Percentiles rank a stretch among this genome's conserved stretches.
phyloP scores from a whole-genome alignment of 352 stramenopile genomes.

The Pythium guiyangense region DNA sequence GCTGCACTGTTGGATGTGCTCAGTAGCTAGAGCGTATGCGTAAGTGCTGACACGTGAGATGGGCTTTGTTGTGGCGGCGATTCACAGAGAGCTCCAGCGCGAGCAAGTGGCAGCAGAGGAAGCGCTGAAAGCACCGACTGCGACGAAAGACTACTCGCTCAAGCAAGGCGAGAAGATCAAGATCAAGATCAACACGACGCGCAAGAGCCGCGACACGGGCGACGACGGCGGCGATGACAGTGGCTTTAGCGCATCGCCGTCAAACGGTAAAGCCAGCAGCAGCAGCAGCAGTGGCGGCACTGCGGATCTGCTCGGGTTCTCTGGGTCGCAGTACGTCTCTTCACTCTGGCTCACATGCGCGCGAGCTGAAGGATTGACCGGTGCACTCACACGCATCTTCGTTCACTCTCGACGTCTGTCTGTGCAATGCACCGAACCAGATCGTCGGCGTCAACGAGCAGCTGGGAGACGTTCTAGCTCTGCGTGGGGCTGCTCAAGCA shows the following conservation, averaged over 20 bases:
- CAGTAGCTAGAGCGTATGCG: too few relatives aligned
- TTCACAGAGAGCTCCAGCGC: constrained; percentile 44
- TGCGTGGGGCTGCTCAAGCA: too few relatives aligned
- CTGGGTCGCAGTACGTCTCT: neutral
- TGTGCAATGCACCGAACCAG: too few relatives aligned
- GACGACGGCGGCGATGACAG: constrained; percentile 26
- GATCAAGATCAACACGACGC: constrained; percentile 74
- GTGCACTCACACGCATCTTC: too few relatives aligned
- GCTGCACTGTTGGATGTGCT: too few relatives aligned
- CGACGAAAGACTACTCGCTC: constrained; percentile 87
- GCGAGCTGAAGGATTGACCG: too few relatives aligned
- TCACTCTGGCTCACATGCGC: too few relatives aligned
- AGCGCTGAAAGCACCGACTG: constrained; percentile 20
- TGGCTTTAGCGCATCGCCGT: neutral
- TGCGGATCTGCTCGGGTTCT: neutral
- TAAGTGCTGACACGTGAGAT: constrained; percentile 1
- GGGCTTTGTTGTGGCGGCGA: neutral
- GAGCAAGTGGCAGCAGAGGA: constrained; percentile 43
- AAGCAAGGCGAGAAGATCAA: constrained; percentile 92
- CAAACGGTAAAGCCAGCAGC: neutral
- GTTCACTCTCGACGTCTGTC: too few relatives aligned
- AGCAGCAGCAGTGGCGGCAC: neutral
- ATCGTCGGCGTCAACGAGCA: too few relatives aligned
- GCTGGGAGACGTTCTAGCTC: too few relatives aligned
- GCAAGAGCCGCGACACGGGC: constrained; percentile 40